These are phyloP conservation scores for Didymella lethalis DNA, from an alignment of 2,329 filamentous ascomycete genomes.

Conservation along the genomic window DNA sequence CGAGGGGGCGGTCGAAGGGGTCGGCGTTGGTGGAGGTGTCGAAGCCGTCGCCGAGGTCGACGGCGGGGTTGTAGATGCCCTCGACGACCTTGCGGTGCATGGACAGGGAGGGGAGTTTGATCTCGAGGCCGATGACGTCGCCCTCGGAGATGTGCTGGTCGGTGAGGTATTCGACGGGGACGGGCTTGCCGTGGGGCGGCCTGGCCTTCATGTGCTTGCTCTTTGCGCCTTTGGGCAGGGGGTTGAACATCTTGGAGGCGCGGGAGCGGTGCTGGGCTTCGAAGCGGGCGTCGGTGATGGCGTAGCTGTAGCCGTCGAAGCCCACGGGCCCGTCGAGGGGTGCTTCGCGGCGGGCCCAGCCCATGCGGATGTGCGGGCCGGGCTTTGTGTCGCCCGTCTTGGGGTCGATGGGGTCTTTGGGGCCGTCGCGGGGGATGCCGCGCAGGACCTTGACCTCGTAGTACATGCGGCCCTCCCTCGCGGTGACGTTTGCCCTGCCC, in stretches of 20 bases:
- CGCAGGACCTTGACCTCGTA: constrained; percentile 91
- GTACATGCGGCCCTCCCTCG: constrained; percentile 88
- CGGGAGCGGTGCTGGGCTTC: constrained; percentile 94
- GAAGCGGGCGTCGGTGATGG: constrained; percentile 85
- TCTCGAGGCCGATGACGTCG: constrained; percentile 93
- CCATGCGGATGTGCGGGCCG: constrained; percentile 75
- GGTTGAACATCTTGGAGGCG: constrained; percentile 79
- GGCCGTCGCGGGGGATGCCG: constrained; percentile 67
- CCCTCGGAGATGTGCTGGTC: constrained; percentile 83
- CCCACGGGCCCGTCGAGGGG: constrained; percentile 84
- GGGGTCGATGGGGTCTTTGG: constrained; percentile 48
- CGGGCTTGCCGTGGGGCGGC: constrained; percentile 45
- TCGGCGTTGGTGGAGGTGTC: constrained; percentile 55
- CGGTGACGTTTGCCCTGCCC: constrained; percentile 87
- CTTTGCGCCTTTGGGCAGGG: constrained; percentile 49
- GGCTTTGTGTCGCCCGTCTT: constrained; percentile 55
- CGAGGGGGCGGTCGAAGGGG: constrained; percentile 64
- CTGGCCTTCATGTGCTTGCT: constrained; percentile 52
- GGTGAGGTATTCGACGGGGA: constrained; percentile 59
- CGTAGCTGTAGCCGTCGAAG: constrained; percentile 93
- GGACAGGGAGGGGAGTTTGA: constrained; percentile 83
- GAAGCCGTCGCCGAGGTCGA: constrained; percentile 70
- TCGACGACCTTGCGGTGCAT: constrained; percentile 88
- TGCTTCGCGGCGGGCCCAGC: constrained; percentile 83
- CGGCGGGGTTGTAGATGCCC: constrained; percentile 85